Evolutionary conservation across 192 early-diverging fungal species (phyloP), one percentile per base, ranked within the genome.

Genomic region (Gamsiella multidivaricata): DNA sequence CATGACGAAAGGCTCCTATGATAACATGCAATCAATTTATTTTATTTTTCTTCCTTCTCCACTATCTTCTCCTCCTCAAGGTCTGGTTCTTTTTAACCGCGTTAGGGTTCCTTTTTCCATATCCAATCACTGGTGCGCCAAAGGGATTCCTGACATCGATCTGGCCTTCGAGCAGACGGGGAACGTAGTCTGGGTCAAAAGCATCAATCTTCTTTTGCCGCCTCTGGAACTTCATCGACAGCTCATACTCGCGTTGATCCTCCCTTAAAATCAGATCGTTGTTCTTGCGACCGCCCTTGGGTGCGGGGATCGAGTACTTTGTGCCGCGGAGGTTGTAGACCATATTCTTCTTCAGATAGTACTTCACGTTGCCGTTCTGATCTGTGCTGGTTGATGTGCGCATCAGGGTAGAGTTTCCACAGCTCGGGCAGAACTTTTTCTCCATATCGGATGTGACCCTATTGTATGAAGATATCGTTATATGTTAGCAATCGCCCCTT

Each of bases 321-420:
- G 95, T 95, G 42, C 97, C 97, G 20, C 96, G 91, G 54, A 92
- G 69, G 59, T 93, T 94, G 80, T 97, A 93, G 61, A 92, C 85
- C 85, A 93, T 97, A 83, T 96, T 96, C 50, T 91, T 84, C 82
- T 97, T 97, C 12, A 99, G 80, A 62, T 95, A 93, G 46, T 93
- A 91, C 22, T 85, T 88, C 22, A 95, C 84, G 14, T 90, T 86
- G 33, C 97, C 97, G 57, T 93, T 84, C 28, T 87, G 80, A 50
- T 94, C 94, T 0, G 96, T 92, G 29, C 85, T 89, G 20, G 90
- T 90, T 9, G 95, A 88, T 20, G 93, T 93, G 46, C 96, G 86
- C 69, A 91, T 93, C 36, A 99, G 84, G 0, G 96, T 93, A 39
- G 93, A 75, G 73, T 92, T 90, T 64, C 97, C 97, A 81, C 97